Evolutionary conservation across 2,329 filamentous ascomycete species (phyloP).

Genomic region (Colletotrichum sp.): DNA sequence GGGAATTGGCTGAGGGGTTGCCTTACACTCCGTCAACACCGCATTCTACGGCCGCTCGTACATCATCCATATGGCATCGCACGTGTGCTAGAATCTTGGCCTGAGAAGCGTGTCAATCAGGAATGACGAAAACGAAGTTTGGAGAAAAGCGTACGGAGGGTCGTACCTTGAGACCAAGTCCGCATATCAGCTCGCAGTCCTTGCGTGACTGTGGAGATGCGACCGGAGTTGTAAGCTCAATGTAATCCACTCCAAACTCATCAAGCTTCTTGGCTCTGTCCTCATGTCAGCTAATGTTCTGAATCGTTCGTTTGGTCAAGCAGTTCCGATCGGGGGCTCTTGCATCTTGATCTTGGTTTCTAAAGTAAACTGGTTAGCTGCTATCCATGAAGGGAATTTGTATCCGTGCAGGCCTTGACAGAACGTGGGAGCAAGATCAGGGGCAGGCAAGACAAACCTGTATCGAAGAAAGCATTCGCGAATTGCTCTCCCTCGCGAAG

Average conservation of each 20-base stretch:
- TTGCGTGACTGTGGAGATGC: conserved; percentile 82
- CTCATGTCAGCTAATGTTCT: not conserved
- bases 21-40: conserved; percentile 73
- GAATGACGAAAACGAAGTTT: not conserved
- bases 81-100: conserved; percentile 51
- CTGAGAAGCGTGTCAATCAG: not conserved
- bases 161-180: conserved; percentile 70
- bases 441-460: conserved; percentile 34
- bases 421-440: too few relatives aligned
- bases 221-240: conserved; percentile 86
- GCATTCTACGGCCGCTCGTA: conserved; percentile 78
- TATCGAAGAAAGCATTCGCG: conserved; percentile 80
- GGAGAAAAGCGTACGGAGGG: not conserved
- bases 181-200: conserved; percentile 92
- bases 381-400: too few relatives aligned
- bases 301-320: not conserved
- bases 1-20: not conserved
- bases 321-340: too few relatives aligned
- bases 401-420: too few relatives aligned
- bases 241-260: conserved; percentile 90
- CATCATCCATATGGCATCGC: conserved; percentile 65
- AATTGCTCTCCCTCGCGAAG: conserved; percentile 85
- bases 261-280: conserved; percentile 56
- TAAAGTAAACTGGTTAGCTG: not conserved
- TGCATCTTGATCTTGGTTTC: conserved; percentile 73